A percentile compares a stretch with the other conserved stretches of the same genome.
These are phyloP conservation scores for Westerdykella ornata DNA, from an alignment of 2,329 filamentous ascomycete species.

Conservation along the genomic window DNA sequence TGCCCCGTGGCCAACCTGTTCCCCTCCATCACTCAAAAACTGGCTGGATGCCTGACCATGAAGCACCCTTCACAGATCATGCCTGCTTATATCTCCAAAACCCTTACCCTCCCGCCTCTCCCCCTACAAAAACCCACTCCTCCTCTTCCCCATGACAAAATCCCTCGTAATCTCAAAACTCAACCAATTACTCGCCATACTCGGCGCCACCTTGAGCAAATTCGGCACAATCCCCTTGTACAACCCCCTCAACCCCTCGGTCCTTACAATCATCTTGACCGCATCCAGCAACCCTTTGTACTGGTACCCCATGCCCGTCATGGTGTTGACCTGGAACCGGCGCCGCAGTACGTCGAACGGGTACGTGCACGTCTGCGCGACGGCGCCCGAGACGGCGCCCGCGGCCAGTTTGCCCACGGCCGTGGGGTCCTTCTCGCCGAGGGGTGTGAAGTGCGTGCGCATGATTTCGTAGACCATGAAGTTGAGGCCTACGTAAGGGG, in stretches of 20 bases:
- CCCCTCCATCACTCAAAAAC: too few species aligned
- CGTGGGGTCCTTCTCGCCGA: conserved; percentile 77
- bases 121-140: conserved; percentile 25
- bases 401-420: conserved; percentile 76
- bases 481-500: conserved; percentile 93
- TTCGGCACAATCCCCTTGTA: conserved; percentile 98
- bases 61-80: too few species aligned
- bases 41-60: too few species aligned
- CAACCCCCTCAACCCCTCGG: conserved; percentile 77
- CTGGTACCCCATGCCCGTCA: conserved; percentile 95
- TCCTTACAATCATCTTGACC: conserved; percentile 67
- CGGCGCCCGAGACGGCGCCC: conserved; percentile 88
- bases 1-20: too few species aligned
- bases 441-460: conserved; percentile 74
- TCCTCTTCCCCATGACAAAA: conserved; percentile 56
- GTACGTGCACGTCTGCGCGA: conserved; percentile 97
- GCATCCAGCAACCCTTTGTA: conserved; percentile 86
- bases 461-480: conserved; percentile 98
- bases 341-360: conserved; percentile 92
- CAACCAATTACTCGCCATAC: conserved; percentile 97
- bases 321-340: conserved; percentile 97
- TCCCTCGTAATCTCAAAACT: conserved; percentile 94
- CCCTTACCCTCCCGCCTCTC: too few species aligned
- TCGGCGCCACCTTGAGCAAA: conserved; percentile 91
- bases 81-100: too few species aligned